Percentiles rank a stretch among this genome's conserved stretches.
These are phyloP conservation scores for Colletotrichum brevisporum DNA, from an alignment of 2,329 filamentous ascomycete species.

Conservation along the genomic window DNA sequence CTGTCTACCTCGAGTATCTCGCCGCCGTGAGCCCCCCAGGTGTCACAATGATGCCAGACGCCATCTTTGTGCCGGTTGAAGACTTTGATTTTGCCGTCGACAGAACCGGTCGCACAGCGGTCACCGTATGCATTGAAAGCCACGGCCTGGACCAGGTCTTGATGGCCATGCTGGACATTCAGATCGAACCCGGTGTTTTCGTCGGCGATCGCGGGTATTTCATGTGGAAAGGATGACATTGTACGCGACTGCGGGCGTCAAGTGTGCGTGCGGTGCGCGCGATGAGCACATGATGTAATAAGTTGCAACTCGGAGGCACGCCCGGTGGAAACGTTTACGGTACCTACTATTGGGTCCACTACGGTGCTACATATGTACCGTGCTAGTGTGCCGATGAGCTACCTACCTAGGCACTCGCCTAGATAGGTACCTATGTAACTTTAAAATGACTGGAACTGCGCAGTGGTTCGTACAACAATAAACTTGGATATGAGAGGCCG, in stretches of 20 bases:
- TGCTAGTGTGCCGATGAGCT: too few species aligned
- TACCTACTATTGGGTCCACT: too few species aligned
- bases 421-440: too few species aligned
- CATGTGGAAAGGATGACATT: slow-evolving; percentile 38
- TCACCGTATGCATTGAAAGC: slow-evolving; percentile 95
- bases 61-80: slow-evolving; percentile 87
- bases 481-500: too few species aligned
- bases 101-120: slow-evolving; percentile 90
- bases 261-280: slow-evolving; percentile 46
- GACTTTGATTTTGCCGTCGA: slow-evolving; percentile 93
- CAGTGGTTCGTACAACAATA: too few species aligned
- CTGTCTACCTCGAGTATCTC: slow-evolving; percentile 85
- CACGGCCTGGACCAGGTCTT: slow-evolving; percentile 85
- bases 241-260: slow-evolving; percentile 56
- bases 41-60: slow-evolving; percentile 85
- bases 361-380: too few species aligned
- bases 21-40: slow-evolving; percentile 90
- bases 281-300: background rate
- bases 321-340: too few species aligned
- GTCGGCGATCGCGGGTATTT: slow-evolving; percentile 54
- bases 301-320: too few species aligned
- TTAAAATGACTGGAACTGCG: too few species aligned
- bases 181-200: slow-evolving; percentile 67
- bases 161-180: slow-evolving; percentile 81
- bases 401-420: too few species aligned